Conservation (phyloP, 2,329 filamentous ascomycete genomes). For the Macroventuria anomochaeta region DNA sequence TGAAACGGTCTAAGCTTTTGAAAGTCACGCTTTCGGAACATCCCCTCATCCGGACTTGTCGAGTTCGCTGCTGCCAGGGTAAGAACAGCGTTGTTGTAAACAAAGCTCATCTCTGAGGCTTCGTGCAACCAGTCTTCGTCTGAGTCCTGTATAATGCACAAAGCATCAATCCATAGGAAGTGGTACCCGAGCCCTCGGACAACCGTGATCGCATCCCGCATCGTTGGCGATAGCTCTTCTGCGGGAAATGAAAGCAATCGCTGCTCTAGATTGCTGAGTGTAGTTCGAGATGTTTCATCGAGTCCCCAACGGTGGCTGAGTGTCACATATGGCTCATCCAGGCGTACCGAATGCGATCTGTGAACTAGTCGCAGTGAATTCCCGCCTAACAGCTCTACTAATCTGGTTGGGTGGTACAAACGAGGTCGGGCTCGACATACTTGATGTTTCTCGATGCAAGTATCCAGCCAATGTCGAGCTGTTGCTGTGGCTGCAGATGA, state of each 20-base stretch:
- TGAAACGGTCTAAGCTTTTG: background rate
- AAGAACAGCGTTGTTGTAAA: constrained; percentile 13
- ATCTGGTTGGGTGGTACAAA: background rate
- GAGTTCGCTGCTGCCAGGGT: constrained; percentile 19
- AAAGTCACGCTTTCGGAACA: background rate
- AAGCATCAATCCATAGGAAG: background rate
- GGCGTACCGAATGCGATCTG: too few relatives aligned
- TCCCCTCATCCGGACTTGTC: too few relatives aligned
- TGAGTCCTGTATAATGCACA: constrained; percentile 27
- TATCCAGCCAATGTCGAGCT: background rate
- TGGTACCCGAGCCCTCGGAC: background rate
- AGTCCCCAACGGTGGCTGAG: background rate
- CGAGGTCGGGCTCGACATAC: background rate
- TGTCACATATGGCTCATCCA: background rate
- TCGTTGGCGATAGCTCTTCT: background rate
- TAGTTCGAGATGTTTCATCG: background rate
- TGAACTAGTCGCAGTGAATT: background rate
- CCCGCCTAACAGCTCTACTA: background rate
- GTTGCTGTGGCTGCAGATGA: background rate
- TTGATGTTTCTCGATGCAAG: background rate
- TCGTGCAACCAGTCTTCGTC: constrained; percentile 22
- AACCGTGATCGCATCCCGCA: background rate
- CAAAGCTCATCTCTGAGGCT: constrained; percentile 19
- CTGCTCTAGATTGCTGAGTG: background rate
- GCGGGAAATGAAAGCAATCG: background rate